These are phyloP conservation scores for Suhomyces canberraensis DNA, from an alignment of 805 yeast genomes.

Conservation along the genomic window DNA sequence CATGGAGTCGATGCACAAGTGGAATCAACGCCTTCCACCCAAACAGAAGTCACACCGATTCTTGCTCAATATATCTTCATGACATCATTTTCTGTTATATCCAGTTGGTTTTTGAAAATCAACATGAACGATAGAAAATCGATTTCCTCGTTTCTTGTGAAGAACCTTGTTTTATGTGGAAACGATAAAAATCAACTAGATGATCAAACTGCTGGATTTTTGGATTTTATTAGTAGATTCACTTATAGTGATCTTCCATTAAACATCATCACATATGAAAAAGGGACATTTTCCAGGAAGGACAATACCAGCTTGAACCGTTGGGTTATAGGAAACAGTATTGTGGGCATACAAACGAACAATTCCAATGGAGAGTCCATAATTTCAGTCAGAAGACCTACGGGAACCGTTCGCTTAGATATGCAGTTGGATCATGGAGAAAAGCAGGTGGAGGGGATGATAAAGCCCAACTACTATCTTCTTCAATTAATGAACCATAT, in stretches of 20 bases:
- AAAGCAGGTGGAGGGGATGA: constrained; percentile 13
- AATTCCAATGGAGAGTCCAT: constrained; percentile 48
- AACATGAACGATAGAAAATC: constrained; percentile 54
- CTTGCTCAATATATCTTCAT: constrained; percentile 59
- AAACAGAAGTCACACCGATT: constrained; percentile 43
- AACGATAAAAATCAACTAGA: constrained; percentile 24
- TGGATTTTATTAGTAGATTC: constrained; percentile 68
- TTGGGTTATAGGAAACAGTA: constrained; percentile 62
- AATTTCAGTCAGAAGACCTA: constrained; percentile 59
- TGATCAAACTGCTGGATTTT: constrained; percentile 56
- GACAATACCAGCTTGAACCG: constrained; percentile 20
- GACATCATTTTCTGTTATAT: constrained; percentile 64
- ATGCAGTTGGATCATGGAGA: constrained; percentile 36
- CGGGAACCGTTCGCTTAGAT: constrained; percentile 53
- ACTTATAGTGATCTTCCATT: constrained; percentile 63
- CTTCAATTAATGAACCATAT: constrained; percentile 50
- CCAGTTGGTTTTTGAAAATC: constrained; percentile 70
- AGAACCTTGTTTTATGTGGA: constrained; percentile 43
- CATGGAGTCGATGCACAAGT: constrained; percentile 49
- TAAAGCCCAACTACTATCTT: constrained; percentile 44
- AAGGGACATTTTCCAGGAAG: background rate
- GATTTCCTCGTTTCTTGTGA: constrained; percentile 60
- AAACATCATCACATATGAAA: constrained; percentile 27
- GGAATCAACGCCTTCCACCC: constrained; percentile 55
- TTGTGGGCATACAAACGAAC: constrained; percentile 57